These are phyloP conservation scores for Parsonsia alboflavescens DNA, from an alignment of 257 asterid genomes.

Conservation along the genomic window DNA sequence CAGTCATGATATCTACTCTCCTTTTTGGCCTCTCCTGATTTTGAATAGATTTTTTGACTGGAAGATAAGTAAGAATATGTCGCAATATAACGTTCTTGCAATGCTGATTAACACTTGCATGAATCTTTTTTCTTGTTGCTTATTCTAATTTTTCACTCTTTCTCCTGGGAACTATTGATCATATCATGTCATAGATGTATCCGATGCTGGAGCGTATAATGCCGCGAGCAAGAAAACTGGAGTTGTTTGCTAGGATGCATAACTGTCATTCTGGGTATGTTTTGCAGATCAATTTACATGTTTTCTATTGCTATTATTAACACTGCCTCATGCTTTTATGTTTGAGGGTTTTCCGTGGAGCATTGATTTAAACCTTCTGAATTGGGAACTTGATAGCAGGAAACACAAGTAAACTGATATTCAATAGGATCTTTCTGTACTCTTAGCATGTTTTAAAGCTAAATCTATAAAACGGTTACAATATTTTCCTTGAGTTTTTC, in stretches of 20 bases:
- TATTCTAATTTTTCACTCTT: not conserved
- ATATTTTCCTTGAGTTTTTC: not conserved
- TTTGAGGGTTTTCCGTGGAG: not conserved
- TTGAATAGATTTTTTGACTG: not conserved
- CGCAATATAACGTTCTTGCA: not conserved
- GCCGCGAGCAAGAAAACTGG: slow-evolving; percentile 96
- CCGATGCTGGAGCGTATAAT: slow-evolving; percentile 91
- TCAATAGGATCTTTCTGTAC: not conserved
- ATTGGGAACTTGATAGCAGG: not conserved
- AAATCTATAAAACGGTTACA: not conserved
- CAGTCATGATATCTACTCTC: not conserved
- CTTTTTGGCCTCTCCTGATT: not conserved
- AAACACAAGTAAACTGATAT: not conserved
- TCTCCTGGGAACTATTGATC: not conserved
- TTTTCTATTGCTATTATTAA: not conserved
- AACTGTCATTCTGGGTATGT: slow-evolving; percentile 87
- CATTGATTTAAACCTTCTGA: not conserved
- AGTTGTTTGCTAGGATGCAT: slow-evolving; percentile 95
- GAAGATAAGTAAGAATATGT: not conserved
- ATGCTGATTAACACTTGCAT: not conserved
- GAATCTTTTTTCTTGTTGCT: not conserved
- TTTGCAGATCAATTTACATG: slow-evolving; percentile 20
- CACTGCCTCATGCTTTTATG: not conserved
- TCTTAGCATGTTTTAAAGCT: not conserved
- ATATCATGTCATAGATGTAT: slow-evolving; percentile 58